A percentile compares a stretch with the other conserved stretches of the same genome.
Conservation (phyloP, 345 rosid species). For the Linum trigynum region DNA sequence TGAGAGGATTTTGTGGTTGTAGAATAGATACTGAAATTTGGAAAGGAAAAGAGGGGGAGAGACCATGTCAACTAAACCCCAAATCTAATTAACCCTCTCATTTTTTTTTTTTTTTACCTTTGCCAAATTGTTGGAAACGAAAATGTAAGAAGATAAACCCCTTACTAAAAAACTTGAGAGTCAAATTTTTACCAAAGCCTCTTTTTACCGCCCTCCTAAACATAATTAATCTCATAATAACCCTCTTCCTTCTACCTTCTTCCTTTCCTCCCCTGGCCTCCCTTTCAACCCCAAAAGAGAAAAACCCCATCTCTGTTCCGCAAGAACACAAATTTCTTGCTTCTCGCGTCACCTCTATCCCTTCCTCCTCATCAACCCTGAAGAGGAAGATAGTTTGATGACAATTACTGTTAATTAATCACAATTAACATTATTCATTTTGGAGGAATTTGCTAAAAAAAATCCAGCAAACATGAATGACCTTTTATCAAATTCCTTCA, state of each 20-base stretch:
- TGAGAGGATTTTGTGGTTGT: no score
- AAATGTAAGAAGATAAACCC: conserved; percentile 11
- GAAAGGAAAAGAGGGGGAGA: conserved; percentile 10
- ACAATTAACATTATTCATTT: not conserved
- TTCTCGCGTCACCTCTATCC: conserved; percentile 15
- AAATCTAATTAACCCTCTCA: not conserved
- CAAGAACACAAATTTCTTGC: not conserved
- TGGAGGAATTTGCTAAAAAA: not conserved
- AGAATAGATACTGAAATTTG: conserved; percentile 1
- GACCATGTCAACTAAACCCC: conserved; percentile 27
- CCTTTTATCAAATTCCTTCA: conserved; percentile 68
- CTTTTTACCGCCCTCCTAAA: not conserved
- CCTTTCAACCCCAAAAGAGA: conserved; percentile 15
- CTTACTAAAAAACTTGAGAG: not conserved
- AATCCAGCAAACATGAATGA: conserved; percentile 55
- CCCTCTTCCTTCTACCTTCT: not conserved
- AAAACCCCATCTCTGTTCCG: conserved; percentile 4
- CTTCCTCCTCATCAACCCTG: conserved; percentile 18
- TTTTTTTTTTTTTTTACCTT: not conserved
- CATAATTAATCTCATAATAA: conserved; percentile 9
- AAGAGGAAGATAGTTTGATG: conserved; percentile 15
- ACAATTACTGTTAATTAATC: not conserved
- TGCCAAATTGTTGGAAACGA: no score
- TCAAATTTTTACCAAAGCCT: not conserved
- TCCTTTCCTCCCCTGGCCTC: not conserved